Conservation (phyloP, 192 early-diverging fungal genomes). For the Coemansia aciculifera region DNA sequence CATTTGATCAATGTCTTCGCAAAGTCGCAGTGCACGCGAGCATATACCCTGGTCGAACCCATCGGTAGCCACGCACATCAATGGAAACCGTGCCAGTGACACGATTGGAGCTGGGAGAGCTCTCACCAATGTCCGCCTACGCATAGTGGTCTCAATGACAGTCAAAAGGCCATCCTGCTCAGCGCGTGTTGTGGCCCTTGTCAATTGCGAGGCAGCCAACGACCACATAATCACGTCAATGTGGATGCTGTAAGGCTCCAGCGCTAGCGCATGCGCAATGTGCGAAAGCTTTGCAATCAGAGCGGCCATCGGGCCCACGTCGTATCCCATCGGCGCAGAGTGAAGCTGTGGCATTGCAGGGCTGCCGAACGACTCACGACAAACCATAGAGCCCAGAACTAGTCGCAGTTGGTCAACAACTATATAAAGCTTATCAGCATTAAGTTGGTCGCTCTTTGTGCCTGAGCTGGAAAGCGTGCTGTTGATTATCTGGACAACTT, state of each 20-base stretch:
- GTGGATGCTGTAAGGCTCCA: background rate
- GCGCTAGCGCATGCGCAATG: background rate
- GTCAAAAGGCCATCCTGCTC: constrained; percentile 9
- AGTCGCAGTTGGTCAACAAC: constrained; percentile 15
- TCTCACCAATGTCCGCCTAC: background rate
- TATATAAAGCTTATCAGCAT: background rate
- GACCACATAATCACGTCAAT: constrained; percentile 10
- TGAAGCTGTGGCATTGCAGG: background rate
- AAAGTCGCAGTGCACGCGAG: constrained; percentile 12
- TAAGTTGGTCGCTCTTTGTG: background rate
- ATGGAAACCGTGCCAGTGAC: constrained; percentile 16
- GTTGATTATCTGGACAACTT: constrained; percentile 1
- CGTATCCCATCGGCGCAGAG: background rate
- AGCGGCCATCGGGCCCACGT: background rate
- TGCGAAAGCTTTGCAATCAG: background rate
- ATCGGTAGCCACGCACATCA: constrained; percentile 15
- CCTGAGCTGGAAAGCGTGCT: background rate
- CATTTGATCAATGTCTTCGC: constrained; percentile 17
- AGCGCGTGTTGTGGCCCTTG: background rate
- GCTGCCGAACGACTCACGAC: background rate
- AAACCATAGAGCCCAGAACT: constrained; percentile 14
- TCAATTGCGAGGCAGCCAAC: constrained; percentile 5
- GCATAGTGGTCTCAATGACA: constrained; percentile 2
- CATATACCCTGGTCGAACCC: constrained; percentile 13
- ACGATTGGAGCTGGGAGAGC: background rate